A percentile compares a stretch with the other conserved stretches of the same genome.
phyloP scores from a whole-genome alignment of 2,329 filamentous ascomycete genomes.

The Alternaria brassicae region DNA sequence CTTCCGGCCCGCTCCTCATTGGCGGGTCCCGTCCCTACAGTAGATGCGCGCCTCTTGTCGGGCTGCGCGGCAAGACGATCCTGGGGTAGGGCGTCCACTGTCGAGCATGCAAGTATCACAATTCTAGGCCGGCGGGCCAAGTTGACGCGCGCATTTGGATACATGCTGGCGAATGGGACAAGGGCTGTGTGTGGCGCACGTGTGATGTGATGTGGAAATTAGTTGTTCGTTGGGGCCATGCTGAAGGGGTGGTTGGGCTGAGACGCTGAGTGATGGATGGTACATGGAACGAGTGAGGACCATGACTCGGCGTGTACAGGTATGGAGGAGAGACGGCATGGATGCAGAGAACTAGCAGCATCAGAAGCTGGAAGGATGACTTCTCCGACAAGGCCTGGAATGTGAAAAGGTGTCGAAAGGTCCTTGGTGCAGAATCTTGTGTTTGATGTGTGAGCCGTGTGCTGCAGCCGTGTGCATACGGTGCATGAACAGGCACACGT shows the following conservation, averaged over 20 bases:
- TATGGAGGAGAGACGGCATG: background rate
- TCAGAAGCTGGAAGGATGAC: background rate
- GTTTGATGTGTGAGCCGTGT: constrained; percentile 15
- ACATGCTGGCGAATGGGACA: constrained; percentile 20
- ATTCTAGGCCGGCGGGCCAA: constrained; percentile 24
- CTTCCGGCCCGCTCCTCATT: constrained; percentile 12
- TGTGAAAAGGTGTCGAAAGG: background rate
- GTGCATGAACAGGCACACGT: constrained; percentile 18
- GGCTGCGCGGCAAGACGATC: constrained; percentile 19
- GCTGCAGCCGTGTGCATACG: constrained; percentile 19
- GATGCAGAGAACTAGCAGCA: background rate
- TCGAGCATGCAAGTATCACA: constrained; percentile 11
- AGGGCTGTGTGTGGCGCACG: constrained; percentile 13
- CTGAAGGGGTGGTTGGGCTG: background rate
- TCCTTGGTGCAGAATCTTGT: background rate
- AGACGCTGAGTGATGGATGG: no score
- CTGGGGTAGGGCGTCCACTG: constrained; percentile 33
- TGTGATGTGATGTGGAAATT: constrained; percentile 31
- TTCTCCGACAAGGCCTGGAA: background rate
- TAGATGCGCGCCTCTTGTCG: constrained; percentile 1
- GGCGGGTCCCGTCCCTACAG: constrained; percentile 6
- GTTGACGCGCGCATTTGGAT: constrained; percentile 5
- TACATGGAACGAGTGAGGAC: background rate
- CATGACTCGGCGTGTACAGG: background rate
- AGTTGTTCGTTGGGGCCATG: constrained; percentile 11